Percentiles rank a stretch among this genome's conserved stretches.
Evolutionary conservation across 2,329 filamentous ascomycete species (phyloP).

Genomic region (Diaporthe citrichinensis): DNA sequence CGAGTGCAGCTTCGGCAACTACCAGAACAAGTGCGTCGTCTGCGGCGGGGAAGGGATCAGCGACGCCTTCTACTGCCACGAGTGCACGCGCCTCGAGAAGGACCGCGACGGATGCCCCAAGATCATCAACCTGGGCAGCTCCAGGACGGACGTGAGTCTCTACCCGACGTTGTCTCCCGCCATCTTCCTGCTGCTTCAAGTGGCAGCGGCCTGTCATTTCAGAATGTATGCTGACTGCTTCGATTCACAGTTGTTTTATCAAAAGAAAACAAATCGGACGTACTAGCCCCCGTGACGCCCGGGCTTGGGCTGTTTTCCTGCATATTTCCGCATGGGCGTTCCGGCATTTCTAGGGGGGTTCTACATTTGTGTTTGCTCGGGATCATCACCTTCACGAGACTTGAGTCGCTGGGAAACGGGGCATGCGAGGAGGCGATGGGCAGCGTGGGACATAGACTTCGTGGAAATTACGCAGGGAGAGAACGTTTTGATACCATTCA

Average conservation of each 20-base stretch:
- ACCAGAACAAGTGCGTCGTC: conserved; percentile 99
- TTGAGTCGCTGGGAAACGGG: neutral
- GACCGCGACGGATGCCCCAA: conserved; percentile 98
- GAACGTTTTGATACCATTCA: neutral
- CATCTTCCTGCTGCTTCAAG: conserved; percentile 56
- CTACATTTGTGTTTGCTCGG: neutral
- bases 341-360: conserved; percentile 29
- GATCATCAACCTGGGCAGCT: conserved; percentile 98
- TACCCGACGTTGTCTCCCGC: neutral
- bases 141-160: conserved; percentile 85
- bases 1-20: conserved; percentile 99
- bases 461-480: neutral
- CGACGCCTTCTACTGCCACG: conserved; percentile 99
- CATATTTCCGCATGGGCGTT: conserved; percentile 38
- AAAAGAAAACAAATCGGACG: conserved; percentile 76
- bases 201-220: no score
- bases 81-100: conserved; percentile 97
- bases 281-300: conserved; percentile 66
- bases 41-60: conserved; percentile 98
- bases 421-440: neutral
- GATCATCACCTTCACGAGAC: neutral
- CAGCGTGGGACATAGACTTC: neutral
- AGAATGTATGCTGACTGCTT: conserved; percentile 27
- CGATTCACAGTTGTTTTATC: conserved; percentile 68
- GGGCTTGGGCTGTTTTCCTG: conserved; percentile 58